Conservation (phyloP, 2,329 filamentous ascomycete species). For the Truncatella angustata region DNA sequence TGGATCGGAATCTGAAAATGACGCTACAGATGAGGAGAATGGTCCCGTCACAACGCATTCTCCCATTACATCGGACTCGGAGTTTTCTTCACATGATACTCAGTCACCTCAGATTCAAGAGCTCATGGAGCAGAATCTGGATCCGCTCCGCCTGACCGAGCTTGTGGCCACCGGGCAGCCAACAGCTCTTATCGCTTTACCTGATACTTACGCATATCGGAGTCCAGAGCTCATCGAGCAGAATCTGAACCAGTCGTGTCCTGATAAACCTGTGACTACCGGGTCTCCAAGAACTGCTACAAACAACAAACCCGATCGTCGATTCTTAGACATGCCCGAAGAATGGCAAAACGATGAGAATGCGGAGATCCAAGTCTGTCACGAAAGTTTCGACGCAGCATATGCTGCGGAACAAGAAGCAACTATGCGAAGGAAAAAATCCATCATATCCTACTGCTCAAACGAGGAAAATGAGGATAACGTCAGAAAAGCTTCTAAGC, state of each 20-base stretch:
- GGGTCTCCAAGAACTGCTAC: neutral
- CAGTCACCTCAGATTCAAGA: too few relatives aligned
- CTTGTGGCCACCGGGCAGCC: too few relatives aligned
- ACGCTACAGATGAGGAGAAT: too few relatives aligned
- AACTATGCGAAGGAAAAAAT: neutral
- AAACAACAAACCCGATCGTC: neutral
- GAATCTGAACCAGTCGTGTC: neutral
- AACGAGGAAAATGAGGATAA: too few relatives aligned
- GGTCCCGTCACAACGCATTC: too few relatives aligned
- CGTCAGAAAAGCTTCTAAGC: too few relatives aligned
- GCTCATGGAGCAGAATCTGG: too few relatives aligned
- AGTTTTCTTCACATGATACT: too few relatives aligned
- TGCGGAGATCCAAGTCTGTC: neutral
- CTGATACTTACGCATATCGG: neutral
- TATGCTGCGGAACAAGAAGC: neutral
- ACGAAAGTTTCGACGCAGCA: neutral
- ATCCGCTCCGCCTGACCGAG: too few relatives aligned
- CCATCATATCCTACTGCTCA: too few relatives aligned
- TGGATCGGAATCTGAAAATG: neutral
- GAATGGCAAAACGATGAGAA: neutral
- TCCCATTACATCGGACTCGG: too few relatives aligned
- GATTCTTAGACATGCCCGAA: neutral
- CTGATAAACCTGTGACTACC: neutral
- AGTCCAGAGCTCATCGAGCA: neutral
- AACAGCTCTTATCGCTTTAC: too few relatives aligned